A percentile compares a stretch with the other conserved stretches of the same genome.
phyloP scores from a whole-genome alignment of 805 yeast genomes.

The Wickerhamiella azyma region DNA sequence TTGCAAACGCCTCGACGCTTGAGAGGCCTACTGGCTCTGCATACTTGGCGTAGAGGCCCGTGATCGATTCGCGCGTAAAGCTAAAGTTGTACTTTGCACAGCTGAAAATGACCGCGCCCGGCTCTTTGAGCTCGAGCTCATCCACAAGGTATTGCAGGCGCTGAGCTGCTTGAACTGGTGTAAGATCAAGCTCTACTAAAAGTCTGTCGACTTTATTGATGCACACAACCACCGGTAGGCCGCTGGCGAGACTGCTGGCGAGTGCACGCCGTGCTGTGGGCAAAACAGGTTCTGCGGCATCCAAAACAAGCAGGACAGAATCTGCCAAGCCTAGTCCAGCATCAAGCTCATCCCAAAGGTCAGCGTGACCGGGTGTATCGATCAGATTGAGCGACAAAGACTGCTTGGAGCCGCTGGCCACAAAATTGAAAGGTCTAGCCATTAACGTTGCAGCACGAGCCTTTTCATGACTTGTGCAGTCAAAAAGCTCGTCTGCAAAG shows the following conservation, averaged over 20 bases:
- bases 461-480: constrained; percentile 30
- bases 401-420: constrained; percentile 36
- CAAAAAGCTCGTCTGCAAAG: neutral
- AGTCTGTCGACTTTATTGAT: constrained; percentile 77
- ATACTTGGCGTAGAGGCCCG: constrained; percentile 31
- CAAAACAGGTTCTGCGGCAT: constrained; percentile 70
- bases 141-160: constrained; percentile 51
- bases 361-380: constrained; percentile 88
- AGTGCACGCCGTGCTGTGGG: constrained; percentile 36
- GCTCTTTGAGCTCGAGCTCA: constrained; percentile 50
- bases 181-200: constrained; percentile 62
- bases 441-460: constrained; percentile 60
- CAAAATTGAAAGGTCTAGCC: constrained; percentile 44
- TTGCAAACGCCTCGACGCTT: constrained; percentile 35
- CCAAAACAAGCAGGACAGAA: constrained; percentile 58
- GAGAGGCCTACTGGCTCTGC: constrained; percentile 26
- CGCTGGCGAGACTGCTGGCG: constrained; percentile 36
- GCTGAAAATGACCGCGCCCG: constrained; percentile 53
- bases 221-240: constrained; percentile 43
- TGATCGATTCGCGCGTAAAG: constrained; percentile 57
- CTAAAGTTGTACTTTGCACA: constrained; percentile 48
- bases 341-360: constrained; percentile 64
- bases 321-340: constrained; percentile 49
- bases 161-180: constrained; percentile 58
- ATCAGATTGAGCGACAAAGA: constrained; percentile 49